These are phyloP conservation scores for Penicillium cataractarum DNA, from an alignment of 495 filamentous ascomycete genomes.

Conservation along the genomic window DNA sequence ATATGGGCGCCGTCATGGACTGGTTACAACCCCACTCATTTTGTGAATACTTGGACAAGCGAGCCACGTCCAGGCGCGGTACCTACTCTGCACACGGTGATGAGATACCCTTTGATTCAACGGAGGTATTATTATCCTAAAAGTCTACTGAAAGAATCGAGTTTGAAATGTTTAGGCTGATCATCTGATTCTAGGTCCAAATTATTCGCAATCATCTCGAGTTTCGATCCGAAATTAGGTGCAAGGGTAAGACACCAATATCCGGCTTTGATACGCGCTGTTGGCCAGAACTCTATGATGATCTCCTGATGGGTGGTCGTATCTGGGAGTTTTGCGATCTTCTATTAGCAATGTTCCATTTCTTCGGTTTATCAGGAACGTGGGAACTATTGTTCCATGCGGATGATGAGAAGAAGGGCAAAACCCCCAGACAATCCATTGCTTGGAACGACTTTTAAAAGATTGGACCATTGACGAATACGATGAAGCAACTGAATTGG, in stretches of 20 bases:
- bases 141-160: no score
- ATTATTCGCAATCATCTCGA: neutral
- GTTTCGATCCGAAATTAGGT: neutral
- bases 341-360: neutral
- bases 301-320: neutral
- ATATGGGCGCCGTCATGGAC: no score
- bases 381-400: neutral
- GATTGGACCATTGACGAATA: neutral
- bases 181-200: neutral
- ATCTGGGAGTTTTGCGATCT: conserved; percentile 1
- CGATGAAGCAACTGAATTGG: neutral
- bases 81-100: neutral
- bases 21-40: neutral
- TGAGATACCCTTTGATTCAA: conserved; percentile 1
- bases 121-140: neutral
- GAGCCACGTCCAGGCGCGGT: neutral
- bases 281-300: neutral
- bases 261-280: neutral
- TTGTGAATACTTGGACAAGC: conserved; percentile 6
- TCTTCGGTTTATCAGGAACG: neutral
- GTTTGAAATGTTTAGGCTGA: no score
- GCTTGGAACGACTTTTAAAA: neutral
- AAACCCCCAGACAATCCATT: neutral
- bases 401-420: neutral
- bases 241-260: neutral